Evolutionary conservation across 371 early-diverging fungal genomes (phyloP).

Genomic region (Apophysomyces elegans): DNA sequence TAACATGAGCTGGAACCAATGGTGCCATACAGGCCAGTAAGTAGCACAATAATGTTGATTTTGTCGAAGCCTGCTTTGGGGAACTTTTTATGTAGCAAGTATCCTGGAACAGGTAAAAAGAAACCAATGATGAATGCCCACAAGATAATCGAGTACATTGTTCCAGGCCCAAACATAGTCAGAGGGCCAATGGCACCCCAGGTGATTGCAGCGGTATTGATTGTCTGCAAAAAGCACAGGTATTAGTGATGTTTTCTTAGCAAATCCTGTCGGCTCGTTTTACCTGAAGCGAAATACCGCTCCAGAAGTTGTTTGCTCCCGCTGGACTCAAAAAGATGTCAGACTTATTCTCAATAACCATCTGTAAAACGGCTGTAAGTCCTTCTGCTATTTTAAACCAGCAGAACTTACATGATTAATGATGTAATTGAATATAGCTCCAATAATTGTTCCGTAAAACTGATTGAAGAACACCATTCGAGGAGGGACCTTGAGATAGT

Average conservation of each 20-base stretch:
- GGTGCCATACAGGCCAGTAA: slow-evolving; percentile 44
- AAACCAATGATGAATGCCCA: slow-evolving; percentile 55
- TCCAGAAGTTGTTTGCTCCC: slow-evolving; percentile 56
- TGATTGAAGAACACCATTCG: slow-evolving; percentile 62
- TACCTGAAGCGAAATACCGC: slow-evolving; percentile 47
- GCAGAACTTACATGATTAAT: slow-evolving; percentile 37
- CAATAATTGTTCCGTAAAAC: slow-evolving; percentile 64
- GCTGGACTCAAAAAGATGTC: slow-evolving; percentile 35
- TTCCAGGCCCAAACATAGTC: slow-evolving; percentile 49
- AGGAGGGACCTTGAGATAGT: slow-evolving; percentile 80
- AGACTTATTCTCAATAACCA: slow-evolving; percentile 45
- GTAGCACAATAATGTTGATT: slow-evolving; percentile 52
- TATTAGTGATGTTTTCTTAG: neutral
- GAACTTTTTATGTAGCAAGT: slow-evolving; percentile 47
- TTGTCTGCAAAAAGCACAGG: slow-evolving; percentile 21
- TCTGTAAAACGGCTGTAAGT: slow-evolving; percentile 19
- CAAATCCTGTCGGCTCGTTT: neutral
- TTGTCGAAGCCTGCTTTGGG: slow-evolving; percentile 36
- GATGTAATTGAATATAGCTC: slow-evolving; percentile 56
- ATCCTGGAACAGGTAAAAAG: slow-evolving; percentile 50
- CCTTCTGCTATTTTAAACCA: neutral
- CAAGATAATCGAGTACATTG: slow-evolving; percentile 45
- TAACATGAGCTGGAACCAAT: slow-evolving; percentile 48
- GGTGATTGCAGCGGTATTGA: slow-evolving; percentile 64
- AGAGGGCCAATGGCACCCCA: slow-evolving; percentile 65